phyloP scores from a whole-genome alignment of 495 filamentous ascomycete species.

The Trichoderma virens region DNA sequence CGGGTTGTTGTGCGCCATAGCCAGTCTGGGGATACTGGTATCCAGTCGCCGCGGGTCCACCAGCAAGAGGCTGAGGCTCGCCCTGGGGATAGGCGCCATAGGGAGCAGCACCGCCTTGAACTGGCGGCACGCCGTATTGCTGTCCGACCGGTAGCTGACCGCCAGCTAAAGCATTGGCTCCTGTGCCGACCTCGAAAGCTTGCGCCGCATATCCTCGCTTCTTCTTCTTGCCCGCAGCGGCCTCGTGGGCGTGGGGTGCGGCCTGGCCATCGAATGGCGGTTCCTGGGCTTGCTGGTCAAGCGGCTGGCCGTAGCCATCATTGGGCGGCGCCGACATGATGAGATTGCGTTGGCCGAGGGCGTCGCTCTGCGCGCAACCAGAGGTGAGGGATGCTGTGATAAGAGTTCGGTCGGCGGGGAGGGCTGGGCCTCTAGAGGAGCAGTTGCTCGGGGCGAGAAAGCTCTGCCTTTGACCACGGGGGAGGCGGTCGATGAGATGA shows the following conservation, averaged over 20 bases:
- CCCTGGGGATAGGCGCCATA: slow-evolving; percentile 56
- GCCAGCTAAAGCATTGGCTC: slow-evolving; percentile 69
- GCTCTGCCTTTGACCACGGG: background rate
- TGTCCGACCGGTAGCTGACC: slow-evolving; percentile 28
- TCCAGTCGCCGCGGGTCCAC: slow-evolving; percentile 36
- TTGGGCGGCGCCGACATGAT: slow-evolving; percentile 47
- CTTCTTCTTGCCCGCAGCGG: slow-evolving; percentile 60
- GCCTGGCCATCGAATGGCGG: slow-evolving; percentile 31
- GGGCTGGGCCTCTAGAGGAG: background rate
- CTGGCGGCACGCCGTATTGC: slow-evolving; percentile 25
- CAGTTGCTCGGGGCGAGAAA: no score
- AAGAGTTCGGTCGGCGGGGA: background rate
- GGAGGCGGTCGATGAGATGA: background rate
- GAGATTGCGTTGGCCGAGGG: slow-evolving; percentile 8
- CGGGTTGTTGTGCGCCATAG: slow-evolving; percentile 18
- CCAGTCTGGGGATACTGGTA: slow-evolving; percentile 38
- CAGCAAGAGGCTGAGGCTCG: slow-evolving; percentile 49
- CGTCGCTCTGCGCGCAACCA: background rate
- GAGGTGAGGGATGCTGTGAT: background rate
- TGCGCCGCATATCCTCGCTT: slow-evolving; percentile 90
- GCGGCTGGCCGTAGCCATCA: slow-evolving; percentile 50
- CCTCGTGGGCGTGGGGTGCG: slow-evolving; percentile 25
- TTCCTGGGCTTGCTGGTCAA: slow-evolving; percentile 38
- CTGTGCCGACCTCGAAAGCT: slow-evolving; percentile 86
- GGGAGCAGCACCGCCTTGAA: slow-evolving; percentile 22